A percentile compares a stretch with the other conserved stretches of the same genome.
Evolutionary conservation across 306 rosid species (phyloP).

Genomic region (Quercus wislizeni): DNA sequence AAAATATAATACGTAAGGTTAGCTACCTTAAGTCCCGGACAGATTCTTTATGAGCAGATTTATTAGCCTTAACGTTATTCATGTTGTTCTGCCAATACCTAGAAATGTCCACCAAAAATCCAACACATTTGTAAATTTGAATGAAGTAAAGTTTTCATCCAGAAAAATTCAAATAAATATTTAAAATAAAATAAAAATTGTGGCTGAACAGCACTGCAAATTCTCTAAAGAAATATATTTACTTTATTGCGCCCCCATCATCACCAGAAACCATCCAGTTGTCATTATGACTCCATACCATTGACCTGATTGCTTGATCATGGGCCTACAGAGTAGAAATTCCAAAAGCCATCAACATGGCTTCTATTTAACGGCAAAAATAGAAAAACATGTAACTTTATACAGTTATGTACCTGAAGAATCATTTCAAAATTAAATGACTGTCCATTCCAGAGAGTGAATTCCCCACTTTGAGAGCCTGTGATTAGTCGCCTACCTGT

Average conservation of each 20-base stretch:
- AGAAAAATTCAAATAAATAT: conserved; percentile 1
- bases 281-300: conserved; percentile 99
- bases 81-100: conserved; percentile 99
- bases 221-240: conserved; percentile 27
- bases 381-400: not conserved
- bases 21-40: conserved; percentile 89
- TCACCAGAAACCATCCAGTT: conserved; percentile 99
- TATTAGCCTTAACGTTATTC: conserved; percentile 97
- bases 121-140: conserved; percentile 3
- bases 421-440: conserved; percentile 99
- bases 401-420: conserved; percentile 67
- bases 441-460: conserved; percentile 99
- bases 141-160: conserved; percentile 5
- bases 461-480: conserved; percentile 98
- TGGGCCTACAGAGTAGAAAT: conserved; percentile 63
- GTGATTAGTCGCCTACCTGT: conserved; percentile 97
- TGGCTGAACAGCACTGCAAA: conserved; percentile 11
- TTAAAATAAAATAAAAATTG: not conserved
- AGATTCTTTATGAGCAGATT: conserved; percentile 98
- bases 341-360: conserved; percentile 18
- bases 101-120: conserved; percentile 21
- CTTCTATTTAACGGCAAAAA: not conserved
- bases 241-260: conserved; percentile 98
- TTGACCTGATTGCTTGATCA: conserved; percentile 97
- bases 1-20: conserved; percentile 2